A percentile compares a stretch with the other conserved stretches of the same genome.
phyloP scores from a whole-genome alignment of 306 rosid genomes.

The Glycine latifolia region DNA sequence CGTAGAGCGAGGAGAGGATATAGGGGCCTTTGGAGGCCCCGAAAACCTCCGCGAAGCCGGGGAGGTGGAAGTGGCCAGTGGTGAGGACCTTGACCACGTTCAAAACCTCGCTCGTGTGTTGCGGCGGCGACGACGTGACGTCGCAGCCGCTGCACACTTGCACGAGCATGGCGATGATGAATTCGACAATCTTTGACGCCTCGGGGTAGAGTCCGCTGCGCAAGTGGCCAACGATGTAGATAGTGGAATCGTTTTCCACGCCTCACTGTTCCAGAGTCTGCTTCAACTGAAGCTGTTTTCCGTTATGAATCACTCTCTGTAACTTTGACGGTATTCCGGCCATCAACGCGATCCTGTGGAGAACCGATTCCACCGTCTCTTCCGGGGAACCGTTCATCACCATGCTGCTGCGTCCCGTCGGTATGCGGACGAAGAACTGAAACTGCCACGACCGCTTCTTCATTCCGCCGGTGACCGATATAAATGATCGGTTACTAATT shows the following conservation, averaged over 20 bases:
- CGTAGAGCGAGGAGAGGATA: slow-evolving; percentile 64
- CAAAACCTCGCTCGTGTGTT: background rate
- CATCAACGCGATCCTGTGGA: slow-evolving; percentile 45
- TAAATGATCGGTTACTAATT: too few relatives aligned
- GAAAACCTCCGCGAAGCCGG: slow-evolving; percentile 47
- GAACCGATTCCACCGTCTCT: slow-evolving; percentile 68
- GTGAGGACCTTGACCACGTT: slow-evolving; percentile 42
- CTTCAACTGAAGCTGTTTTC: slow-evolving; percentile 70
- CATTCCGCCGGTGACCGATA: slow-evolving; percentile 55
- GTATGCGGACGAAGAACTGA: slow-evolving; percentile 72
- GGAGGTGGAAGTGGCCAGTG: slow-evolving; percentile 41
- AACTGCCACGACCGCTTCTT: slow-evolving; percentile 28
- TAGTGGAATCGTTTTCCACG: slow-evolving; percentile 65
- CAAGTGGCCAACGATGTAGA: slow-evolving; percentile 71
- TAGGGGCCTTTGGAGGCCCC: slow-evolving; percentile 59
- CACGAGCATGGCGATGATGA: slow-evolving; percentile 50
- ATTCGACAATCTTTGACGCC: slow-evolving; percentile 57
- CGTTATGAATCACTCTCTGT: slow-evolving; percentile 67
- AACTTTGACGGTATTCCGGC: slow-evolving; percentile 61
- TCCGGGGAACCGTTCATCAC: slow-evolving; percentile 62
- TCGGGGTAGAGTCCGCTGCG: slow-evolving; percentile 60
- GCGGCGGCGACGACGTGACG: background rate
- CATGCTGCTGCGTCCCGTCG: slow-evolving; percentile 47
- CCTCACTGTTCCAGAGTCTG: slow-evolving; percentile 65
- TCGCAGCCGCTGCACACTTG: slow-evolving; percentile 59